Evolutionary conservation across 2,329 filamentous ascomycete genomes (phyloP).

Genomic region (Lecanicillium sp.): DNA sequence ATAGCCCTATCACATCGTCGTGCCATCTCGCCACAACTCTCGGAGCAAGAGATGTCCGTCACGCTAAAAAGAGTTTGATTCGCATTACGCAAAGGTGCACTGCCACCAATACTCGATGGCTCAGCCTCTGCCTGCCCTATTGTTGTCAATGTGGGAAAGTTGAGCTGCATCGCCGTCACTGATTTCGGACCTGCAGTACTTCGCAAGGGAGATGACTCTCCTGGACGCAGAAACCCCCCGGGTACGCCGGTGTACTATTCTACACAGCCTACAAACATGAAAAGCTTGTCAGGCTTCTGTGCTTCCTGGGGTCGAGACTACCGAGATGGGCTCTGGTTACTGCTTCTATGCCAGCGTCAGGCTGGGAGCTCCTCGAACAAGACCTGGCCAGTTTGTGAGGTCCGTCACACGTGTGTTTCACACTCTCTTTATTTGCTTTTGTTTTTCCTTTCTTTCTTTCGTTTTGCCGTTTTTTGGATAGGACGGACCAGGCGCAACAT

Average conservation of each 20-base stretch:
- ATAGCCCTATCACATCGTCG: slow-evolving; percentile 3
- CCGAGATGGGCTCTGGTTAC: slow-evolving; percentile 6
- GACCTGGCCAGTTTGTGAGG: neutral
- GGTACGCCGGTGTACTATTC: slow-evolving; percentile 1
- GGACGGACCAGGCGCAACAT: no score
- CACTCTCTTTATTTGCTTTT: no score
- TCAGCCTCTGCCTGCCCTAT: neutral
- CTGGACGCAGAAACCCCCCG: neutral
- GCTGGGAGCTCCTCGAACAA: neutral
- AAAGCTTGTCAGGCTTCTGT: slow-evolving; percentile 3
- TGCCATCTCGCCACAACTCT: neutral
- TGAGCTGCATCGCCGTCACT: neutral
- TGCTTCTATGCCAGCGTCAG: neutral
- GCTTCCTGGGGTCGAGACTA: slow-evolving; percentile 9
- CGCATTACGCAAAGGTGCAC: neutral
- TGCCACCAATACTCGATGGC: neutral
- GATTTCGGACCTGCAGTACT: slow-evolving; percentile 13
- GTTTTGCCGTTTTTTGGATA: neutral
- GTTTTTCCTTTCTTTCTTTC: slow-evolving; percentile 1
- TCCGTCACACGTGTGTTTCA: neutral
- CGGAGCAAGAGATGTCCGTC: neutral
- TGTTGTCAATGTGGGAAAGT: neutral
- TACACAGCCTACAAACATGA: neutral
- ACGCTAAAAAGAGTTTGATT: neutral
- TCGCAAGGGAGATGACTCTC: neutral